Evolutionary conservation across 2,329 filamentous ascomycete genomes (phyloP).

Genomic region (Thelonectria rubi): DNA sequence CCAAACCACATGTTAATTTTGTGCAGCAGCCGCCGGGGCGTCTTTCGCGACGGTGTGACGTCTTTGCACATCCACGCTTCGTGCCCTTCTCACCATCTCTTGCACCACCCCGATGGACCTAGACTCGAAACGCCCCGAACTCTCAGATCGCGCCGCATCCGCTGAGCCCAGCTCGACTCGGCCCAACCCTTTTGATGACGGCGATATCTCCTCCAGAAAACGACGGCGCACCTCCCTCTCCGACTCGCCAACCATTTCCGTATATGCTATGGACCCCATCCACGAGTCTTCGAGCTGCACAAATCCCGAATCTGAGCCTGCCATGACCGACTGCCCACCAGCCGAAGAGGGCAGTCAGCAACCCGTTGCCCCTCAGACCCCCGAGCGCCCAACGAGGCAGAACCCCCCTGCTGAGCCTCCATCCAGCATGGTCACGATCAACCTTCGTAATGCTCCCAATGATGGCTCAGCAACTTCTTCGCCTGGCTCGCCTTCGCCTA

Average conservation of each 20-base stretch:
- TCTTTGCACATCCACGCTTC: slow-evolving; percentile 57
- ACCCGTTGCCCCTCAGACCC: slow-evolving; percentile 55
- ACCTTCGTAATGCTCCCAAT: slow-evolving; percentile 60
- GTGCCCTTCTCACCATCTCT: slow-evolving; percentile 46
- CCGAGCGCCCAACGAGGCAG: slow-evolving; percentile 47
- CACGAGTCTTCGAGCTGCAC: slow-evolving; percentile 46
- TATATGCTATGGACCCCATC: slow-evolving; percentile 52
- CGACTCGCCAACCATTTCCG: slow-evolving; percentile 63
- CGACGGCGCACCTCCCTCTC: slow-evolving; percentile 68
- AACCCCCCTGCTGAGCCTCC: slow-evolving; percentile 48
- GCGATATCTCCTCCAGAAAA: slow-evolving; percentile 65
- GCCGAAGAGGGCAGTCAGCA: slow-evolving; percentile 51
- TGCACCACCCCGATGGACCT: slow-evolving; percentile 63
- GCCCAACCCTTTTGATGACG: slow-evolving; percentile 71
- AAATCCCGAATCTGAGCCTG: slow-evolving; percentile 44
- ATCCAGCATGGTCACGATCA: slow-evolving; percentile 69
- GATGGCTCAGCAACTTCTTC: slow-evolving; percentile 54
- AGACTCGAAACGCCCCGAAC: slow-evolving; percentile 58
- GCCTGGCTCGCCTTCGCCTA: slow-evolving; percentile 52
- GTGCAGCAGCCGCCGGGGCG: slow-evolving; percentile 62
- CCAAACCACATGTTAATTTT: slow-evolving; percentile 66
- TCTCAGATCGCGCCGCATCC: slow-evolving; percentile 67
- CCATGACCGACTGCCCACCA: slow-evolving; percentile 37
- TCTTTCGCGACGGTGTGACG: slow-evolving; percentile 62
- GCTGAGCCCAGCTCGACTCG: slow-evolving; percentile 70